These are phyloP conservation scores for Monosporascus sp. DNA, from an alignment of 2,329 filamentous ascomycete species.

Conservation along the genomic window DNA sequence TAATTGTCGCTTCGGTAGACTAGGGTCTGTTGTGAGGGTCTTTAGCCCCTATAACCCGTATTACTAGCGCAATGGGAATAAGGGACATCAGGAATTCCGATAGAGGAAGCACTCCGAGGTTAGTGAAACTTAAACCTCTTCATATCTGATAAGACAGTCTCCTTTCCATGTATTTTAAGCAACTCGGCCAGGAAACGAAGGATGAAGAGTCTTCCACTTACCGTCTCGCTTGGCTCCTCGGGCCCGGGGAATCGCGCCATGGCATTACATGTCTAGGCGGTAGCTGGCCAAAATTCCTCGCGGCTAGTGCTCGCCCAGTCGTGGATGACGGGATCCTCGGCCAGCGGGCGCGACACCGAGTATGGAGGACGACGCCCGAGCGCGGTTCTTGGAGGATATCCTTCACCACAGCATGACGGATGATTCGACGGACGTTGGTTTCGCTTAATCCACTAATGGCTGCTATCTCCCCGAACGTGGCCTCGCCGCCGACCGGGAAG, in stretches of 20 bases:
- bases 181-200: no score
- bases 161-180: no score
- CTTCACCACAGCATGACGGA: slow-evolving; percentile 9
- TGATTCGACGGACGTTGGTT: slow-evolving; percentile 10
- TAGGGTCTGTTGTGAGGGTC: no score
- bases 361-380: slow-evolving; percentile 13
- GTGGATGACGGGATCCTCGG: slow-evolving; percentile 11
- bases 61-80: no score
- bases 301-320: slow-evolving; percentile 14
- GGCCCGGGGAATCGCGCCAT: slow-evolving; percentile 11
- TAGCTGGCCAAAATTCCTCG: slow-evolving; percentile 16
- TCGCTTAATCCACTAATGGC: slow-evolving; percentile 9
- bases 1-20: no score
- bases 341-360: slow-evolving; percentile 13
- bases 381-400: slow-evolving; percentile 12
- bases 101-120: no score
- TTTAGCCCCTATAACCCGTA: no score
- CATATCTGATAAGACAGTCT: no score
- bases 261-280: slow-evolving; percentile 13
- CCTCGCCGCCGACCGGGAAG: slow-evolving; percentile 14
- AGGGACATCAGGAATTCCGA: no score
- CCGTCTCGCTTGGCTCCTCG: slow-evolving; percentile 15
- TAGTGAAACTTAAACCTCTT: no score
- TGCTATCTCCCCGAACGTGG: slow-evolving; percentile 18
- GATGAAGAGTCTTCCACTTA: not conserved